These are phyloP conservation scores for Rhinocladiella similis DNA, from an alignment of 2,329 filamentous ascomycete genomes.

Conservation along the genomic window DNA sequence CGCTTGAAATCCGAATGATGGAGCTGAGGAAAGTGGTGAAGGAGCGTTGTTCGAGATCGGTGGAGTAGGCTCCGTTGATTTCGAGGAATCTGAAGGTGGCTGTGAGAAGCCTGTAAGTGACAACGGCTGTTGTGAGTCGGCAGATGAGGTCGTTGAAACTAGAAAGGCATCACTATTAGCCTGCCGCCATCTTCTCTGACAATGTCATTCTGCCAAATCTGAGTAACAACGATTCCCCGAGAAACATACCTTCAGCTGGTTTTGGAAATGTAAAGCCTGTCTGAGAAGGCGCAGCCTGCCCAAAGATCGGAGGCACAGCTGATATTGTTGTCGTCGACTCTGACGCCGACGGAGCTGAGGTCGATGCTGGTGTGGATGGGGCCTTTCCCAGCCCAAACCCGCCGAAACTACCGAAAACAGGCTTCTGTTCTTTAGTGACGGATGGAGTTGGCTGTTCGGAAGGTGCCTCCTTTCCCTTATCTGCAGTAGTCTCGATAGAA, in stretches of 20 bases:
- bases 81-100: not conserved
- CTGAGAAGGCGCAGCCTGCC: not conserved
- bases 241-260: slow-evolving; percentile 7
- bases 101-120: slow-evolving; percentile 1
- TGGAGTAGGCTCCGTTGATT: not conserved
- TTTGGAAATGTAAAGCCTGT: not conserved
- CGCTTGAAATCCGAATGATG: no score
- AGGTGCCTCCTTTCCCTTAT: not conserved
- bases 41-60: no score
- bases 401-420: not conserved
- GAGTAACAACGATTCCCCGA: no score
- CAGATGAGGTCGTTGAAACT: slow-evolving; percentile 2
- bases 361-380: not conserved
- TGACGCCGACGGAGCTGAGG: not conserved
- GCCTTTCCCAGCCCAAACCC: slow-evolving; percentile 8
- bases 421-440: not conserved
- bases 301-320: slow-evolving; percentile 1
- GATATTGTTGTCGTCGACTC: not conserved
- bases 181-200: not conserved
- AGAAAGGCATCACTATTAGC: not conserved
- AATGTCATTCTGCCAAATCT: not conserved
- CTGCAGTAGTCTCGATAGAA: not conserved
- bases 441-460: not conserved
- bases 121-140: not conserved
- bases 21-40: no score